Conservation (phyloP, 2,329 filamentous ascomycete genomes). For the Calonectria hawksworthii region DNA sequence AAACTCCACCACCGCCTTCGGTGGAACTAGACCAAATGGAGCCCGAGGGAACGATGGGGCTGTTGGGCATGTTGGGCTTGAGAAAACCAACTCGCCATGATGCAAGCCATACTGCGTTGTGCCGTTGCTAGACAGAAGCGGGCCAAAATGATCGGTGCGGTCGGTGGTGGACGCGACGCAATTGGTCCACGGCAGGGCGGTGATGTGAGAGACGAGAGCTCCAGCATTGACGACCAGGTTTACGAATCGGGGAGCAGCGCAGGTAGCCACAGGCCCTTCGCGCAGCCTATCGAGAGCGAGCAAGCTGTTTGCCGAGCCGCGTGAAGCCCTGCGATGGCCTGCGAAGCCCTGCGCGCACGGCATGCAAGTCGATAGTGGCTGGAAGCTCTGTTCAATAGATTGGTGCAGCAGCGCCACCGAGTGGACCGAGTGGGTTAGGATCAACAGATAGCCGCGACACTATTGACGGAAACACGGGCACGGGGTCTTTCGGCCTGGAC, state of each 20-base stretch:
- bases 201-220: not conserved
- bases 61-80: conserved; percentile 10
- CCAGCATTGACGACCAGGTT: not conserved
- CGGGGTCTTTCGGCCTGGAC: conserved; percentile 14
- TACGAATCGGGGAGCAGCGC: not conserved
- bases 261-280: conserved; percentile 11
- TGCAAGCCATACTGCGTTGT: conserved; percentile 10
- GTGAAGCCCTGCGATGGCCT: not conserved
- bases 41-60: not conserved
- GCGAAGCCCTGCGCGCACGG: not conserved
- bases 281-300: not conserved
- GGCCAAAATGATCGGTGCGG: not conserved
- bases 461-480: conserved; percentile 15
- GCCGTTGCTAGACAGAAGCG: not conserved
- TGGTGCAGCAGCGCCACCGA: not conserved
- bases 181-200: not conserved
- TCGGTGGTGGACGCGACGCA: not conserved
- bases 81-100: not conserved
- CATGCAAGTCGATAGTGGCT: conserved; percentile 3
- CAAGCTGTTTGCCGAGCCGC: not conserved
- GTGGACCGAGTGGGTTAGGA: not conserved
- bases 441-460: conserved; percentile 2
- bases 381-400: conserved; percentile 5
- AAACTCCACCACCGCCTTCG: not conserved
- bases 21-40: conserved; percentile 7